phyloP scores from a whole-genome alignment of 2,329 filamentous ascomycete species.

The Colletotrichum sp. region DNA sequence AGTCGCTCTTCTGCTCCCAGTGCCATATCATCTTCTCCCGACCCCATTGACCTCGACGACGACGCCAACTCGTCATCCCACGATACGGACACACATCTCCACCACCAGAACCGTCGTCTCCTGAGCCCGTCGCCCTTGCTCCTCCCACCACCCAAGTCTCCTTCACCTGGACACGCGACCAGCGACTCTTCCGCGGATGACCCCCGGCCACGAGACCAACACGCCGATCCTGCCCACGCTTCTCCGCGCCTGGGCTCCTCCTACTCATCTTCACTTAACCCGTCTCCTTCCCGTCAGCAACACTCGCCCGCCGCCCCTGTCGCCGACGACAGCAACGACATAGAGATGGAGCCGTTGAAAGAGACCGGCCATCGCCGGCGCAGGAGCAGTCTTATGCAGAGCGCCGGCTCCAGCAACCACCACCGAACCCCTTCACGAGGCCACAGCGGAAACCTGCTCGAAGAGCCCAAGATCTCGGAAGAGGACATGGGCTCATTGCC shows the following conservation, averaged over 20 bases:
- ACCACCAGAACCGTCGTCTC: not conserved
- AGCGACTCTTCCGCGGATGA: slow-evolving; percentile 1
- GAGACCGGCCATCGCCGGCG: slow-evolving; percentile 58
- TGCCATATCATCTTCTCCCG: slow-evolving; percentile 17
- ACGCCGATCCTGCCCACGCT: slow-evolving; percentile 5
- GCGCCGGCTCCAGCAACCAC: slow-evolving; percentile 29
- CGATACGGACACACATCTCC: not conserved
- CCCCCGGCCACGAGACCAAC: not conserved
- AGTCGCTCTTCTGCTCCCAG: not conserved
- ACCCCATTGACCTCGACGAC: slow-evolving; percentile 16
- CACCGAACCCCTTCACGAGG: slow-evolving; percentile 31
- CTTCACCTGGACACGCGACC: slow-evolving; percentile 18
- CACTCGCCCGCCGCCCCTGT: slow-evolving; percentile 8
- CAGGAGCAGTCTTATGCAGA: slow-evolving; percentile 58
- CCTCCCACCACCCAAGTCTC: slow-evolving; percentile 4
- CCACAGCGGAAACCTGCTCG: slow-evolving; percentile 31
- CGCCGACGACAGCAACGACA: slow-evolving; percentile 36
- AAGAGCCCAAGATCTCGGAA: slow-evolving; percentile 53
- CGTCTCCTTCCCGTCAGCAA: not conserved
- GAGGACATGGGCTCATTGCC: slow-evolving; percentile 33
- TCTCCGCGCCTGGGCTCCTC: not conserved
- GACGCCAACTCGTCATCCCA: not conserved
- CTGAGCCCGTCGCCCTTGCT: slow-evolving; percentile 14
- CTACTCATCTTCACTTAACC: not conserved
- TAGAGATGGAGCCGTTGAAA: slow-evolving; percentile 61